Percentiles rank a stretch among this genome's conserved stretches.
Evolutionary conservation across 2,329 filamentous ascomycete genomes (phyloP).

Genomic region (Lachnellula suecica): DNA sequence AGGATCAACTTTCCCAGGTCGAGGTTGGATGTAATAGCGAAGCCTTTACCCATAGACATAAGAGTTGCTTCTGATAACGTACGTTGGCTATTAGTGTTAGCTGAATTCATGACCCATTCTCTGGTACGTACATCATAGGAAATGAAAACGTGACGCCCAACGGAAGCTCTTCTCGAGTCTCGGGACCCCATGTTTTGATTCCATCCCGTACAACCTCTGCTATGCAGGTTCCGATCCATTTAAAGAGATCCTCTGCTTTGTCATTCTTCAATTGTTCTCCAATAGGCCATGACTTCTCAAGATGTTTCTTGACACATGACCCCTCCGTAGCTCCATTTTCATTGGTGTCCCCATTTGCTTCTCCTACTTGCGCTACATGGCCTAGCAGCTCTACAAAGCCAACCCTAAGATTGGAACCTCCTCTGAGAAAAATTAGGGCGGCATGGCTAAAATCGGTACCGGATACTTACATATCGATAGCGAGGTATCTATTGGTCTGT

Average conservation of each 20-base stretch:
- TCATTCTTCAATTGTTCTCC: slow-evolving; percentile 71
- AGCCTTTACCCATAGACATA: slow-evolving; percentile 71
- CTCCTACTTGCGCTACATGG: slow-evolving; percentile 15
- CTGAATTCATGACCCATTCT: not conserved
- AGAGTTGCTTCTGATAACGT: slow-evolving; percentile 61
- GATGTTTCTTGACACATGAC: slow-evolving; percentile 39
- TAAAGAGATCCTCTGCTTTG: slow-evolving; percentile 72
- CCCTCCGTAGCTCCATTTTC: slow-evolving; percentile 1
- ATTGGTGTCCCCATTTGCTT: not conserved
- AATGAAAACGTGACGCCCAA: slow-evolving; percentile 72
- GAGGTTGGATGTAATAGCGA: slow-evolving; percentile 59
- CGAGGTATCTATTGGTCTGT: slow-evolving; percentile 50
- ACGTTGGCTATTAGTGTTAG: slow-evolving; percentile 43
- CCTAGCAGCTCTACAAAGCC: slow-evolving; percentile 63
- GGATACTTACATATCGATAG: slow-evolving; percentile 62
- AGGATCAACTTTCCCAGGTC: slow-evolving; percentile 60
- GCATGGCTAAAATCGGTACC: not conserved
- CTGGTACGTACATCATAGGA: slow-evolving; percentile 51
- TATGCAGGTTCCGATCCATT: slow-evolving; percentile 80
- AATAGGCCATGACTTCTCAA: slow-evolving; percentile 75
- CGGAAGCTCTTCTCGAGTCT: slow-evolving; percentile 46
- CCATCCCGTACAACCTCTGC: slow-evolving; percentile 68
- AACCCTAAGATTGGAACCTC: slow-evolving; percentile 68
- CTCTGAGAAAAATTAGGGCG: slow-evolving; percentile 45
- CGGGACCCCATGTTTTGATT: slow-evolving; percentile 41